Evolutionary conservation across 106 monocot species (phyloP).

Genomic region (Allium fistulosum): DNA sequence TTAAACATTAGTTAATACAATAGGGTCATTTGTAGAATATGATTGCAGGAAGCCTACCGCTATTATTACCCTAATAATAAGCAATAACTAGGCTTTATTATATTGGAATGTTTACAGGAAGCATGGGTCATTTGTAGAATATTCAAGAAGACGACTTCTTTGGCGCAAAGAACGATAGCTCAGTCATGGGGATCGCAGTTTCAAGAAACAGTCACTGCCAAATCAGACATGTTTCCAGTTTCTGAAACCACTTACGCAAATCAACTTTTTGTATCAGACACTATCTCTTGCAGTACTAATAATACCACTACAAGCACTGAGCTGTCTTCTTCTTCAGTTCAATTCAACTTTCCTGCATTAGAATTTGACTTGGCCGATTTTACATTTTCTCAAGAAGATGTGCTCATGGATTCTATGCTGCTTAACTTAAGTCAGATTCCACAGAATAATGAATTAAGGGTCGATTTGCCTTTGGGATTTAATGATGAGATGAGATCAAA

Average conservation of each 20-base stretch:
- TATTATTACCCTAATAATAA: too few relatives aligned
- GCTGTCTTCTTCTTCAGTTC: too few relatives aligned
- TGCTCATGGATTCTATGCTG: slow-evolving; percentile 23
- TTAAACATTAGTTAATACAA: background rate
- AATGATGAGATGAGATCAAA: background rate
- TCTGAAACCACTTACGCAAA: slow-evolving; percentile 2
- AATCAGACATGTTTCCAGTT: slow-evolving; percentile 24
- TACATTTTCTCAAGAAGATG: slow-evolving; percentile 31
- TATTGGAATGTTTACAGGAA: slow-evolving; percentile 23
- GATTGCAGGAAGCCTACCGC: too few relatives aligned
- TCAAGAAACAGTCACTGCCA: slow-evolving; percentile 16
- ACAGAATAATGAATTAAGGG: slow-evolving; percentile 19
- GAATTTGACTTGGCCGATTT: slow-evolving; percentile 7
- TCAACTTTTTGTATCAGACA: slow-evolving; percentile 10
- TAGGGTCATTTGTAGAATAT: slow-evolving; percentile 95
- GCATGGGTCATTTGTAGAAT: slow-evolving; percentile 89
- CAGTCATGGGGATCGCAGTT: slow-evolving; percentile 62
- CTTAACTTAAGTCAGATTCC: slow-evolving; percentile 24
- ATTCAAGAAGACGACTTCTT: slow-evolving; percentile 87
- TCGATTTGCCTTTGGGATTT: slow-evolving; percentile 21
- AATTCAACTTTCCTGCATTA: background rate
- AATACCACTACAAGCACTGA: too few relatives aligned
- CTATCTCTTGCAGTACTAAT: slow-evolving; percentile 10
- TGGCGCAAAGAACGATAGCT: slow-evolving; percentile 72
- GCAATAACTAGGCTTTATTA: too few relatives aligned